Evolutionary conservation across 2,329 filamentous ascomycete species (phyloP).

Genomic region (Biscogniauxia sp.): DNA sequence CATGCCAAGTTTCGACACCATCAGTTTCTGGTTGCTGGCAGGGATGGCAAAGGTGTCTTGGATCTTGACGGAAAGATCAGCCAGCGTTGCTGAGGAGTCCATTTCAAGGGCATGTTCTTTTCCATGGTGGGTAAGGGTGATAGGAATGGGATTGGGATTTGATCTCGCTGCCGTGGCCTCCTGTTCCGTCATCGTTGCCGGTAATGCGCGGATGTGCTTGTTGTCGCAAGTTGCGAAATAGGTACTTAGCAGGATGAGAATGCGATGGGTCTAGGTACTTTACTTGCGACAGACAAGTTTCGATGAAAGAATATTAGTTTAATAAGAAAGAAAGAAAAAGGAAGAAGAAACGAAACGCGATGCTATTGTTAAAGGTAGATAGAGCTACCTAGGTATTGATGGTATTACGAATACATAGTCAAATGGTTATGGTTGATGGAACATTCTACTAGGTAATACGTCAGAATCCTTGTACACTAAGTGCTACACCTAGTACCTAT

Average conservation of each 20-base stretch:
- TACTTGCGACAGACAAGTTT: background rate
- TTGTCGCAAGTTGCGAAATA: too few relatives aligned
- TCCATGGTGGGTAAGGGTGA: slow-evolving; percentile 48
- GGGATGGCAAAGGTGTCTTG: slow-evolving; percentile 58
- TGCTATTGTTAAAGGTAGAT: background rate
- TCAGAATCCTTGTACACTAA: slow-evolving; percentile 17
- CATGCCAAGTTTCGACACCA: slow-evolving; percentile 63
- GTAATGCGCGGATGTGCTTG: too few relatives aligned
- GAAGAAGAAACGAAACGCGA: background rate
- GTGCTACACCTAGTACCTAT: too few relatives aligned
- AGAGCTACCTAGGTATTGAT: background rate
- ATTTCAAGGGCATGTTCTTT: slow-evolving; percentile 44
- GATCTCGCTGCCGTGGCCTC: slow-evolving; percentile 9
- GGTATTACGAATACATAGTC: too few relatives aligned
- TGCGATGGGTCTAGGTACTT: background rate
- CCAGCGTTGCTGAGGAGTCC: slow-evolving; percentile 45
- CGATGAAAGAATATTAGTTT: too few relatives aligned
- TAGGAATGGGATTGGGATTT: slow-evolving; percentile 40
- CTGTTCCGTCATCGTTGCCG: slow-evolving; percentile 18
- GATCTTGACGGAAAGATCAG: slow-evolving; percentile 61
- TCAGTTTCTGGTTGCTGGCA: slow-evolving; percentile 63
- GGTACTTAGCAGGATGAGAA: background rate
- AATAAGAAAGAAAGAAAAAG: background rate
- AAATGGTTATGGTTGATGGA: background rate
- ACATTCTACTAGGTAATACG: slow-evolving; percentile 32